Percentiles rank a stretch among this genome's conserved stretches.
phyloP scores from a whole-genome alignment of 768 basidiomycete genomes.

The Trametopsis cervina region DNA sequence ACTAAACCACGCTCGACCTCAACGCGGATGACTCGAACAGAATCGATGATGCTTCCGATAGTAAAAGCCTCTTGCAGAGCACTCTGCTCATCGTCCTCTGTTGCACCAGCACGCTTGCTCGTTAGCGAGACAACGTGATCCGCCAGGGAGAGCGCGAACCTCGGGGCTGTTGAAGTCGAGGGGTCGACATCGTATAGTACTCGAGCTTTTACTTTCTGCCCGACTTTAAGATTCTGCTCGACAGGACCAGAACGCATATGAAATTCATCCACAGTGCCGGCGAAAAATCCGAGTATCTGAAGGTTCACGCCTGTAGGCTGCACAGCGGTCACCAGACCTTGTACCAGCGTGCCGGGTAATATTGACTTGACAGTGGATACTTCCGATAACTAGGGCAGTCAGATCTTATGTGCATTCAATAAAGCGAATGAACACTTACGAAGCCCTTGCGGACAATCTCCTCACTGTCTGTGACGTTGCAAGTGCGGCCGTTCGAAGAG shows the following conservation, averaged over 20 bases:
- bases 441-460: conserved; percentile 41
- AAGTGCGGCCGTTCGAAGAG: conserved; percentile 73
- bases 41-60: conserved; percentile 65
- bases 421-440: conserved; percentile 34
- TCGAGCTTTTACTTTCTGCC: conserved; percentile 76
- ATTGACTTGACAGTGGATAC: conserved; percentile 73
- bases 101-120: conserved; percentile 27
- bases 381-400: conserved; percentile 55
- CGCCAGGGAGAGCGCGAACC: conserved; percentile 73
- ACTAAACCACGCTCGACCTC: conserved; percentile 81
- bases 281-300: conserved; percentile 87
- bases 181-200: conserved; percentile 74
- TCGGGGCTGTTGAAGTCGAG: conserved; percentile 51
- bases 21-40: conserved; percentile 65
- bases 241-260: conserved; percentile 51
- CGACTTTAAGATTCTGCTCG: conserved; percentile 46
- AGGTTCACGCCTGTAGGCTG: conserved; percentile 73
- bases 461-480: conserved; percentile 56
- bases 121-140: conserved; percentile 62
- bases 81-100: conserved; percentile 18
- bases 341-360: conserved; percentile 80
- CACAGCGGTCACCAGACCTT: conserved; percentile 73
- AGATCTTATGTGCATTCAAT: background rate
- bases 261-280: conserved; percentile 79
- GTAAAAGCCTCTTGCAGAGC: conserved; percentile 54